Percentiles rank a stretch among this genome's conserved stretches.
Conservation (phyloP, 2,329 filamentous ascomycete species). For the Tolypocladium nubicola region DNA sequence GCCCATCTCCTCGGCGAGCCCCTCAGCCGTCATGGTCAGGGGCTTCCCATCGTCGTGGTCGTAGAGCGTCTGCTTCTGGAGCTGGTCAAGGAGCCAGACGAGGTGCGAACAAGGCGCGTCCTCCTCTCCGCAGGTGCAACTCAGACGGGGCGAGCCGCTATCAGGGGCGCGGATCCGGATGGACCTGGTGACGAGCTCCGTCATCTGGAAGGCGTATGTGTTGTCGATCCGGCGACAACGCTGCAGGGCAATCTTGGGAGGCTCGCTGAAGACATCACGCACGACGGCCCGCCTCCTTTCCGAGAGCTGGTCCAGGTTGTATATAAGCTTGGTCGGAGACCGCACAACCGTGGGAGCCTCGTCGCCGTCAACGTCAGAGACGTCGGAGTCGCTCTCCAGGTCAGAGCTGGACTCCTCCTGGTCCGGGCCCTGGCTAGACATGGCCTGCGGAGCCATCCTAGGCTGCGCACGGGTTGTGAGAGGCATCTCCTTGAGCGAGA, state of each 20-base stretch:
- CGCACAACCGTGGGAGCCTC: constrained; percentile 17
- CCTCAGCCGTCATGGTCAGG: constrained; percentile 30
- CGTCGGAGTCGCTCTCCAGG: constrained; percentile 15
- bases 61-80: constrained; percentile 36
- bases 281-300: constrained; percentile 25
- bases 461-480: constrained; percentile 10
- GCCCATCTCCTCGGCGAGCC: constrained; percentile 34
- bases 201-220: constrained; percentile 45
- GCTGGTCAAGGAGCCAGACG: constrained; percentile 43
- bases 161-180: constrained; percentile 34
- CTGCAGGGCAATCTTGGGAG: constrained; percentile 38
- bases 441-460: constrained; percentile 5
- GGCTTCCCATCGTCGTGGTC: constrained; percentile 23
- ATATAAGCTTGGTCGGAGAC: constrained; percentile 29
- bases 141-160: constrained; percentile 28
- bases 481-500: constrained; percentile 19
- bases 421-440: neutral
- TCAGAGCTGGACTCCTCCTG: constrained; percentile 16
- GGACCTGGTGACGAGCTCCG: constrained; percentile 40
- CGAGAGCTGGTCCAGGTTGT: constrained; percentile 28
- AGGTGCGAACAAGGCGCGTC: constrained; percentile 36
- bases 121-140: constrained; percentile 33
- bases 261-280: constrained; percentile 34
- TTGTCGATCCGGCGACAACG: constrained; percentile 35
- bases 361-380: constrained; percentile 24